Evolutionary conservation across 805 yeast species (phyloP).

Genomic region (Myxozyma melibiosi): DNA sequence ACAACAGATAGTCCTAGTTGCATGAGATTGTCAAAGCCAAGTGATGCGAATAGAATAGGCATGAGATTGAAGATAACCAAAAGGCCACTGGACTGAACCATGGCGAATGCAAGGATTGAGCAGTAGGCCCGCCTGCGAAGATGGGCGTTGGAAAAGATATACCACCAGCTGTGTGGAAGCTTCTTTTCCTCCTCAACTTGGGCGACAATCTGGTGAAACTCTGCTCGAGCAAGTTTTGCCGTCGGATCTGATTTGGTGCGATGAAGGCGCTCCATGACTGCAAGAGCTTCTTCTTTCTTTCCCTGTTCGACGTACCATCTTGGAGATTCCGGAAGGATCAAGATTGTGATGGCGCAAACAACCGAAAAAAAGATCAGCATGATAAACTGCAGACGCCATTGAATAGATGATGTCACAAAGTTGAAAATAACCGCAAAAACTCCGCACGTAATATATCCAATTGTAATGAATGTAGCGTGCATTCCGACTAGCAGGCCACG

Average conservation of each 20-base stretch:
- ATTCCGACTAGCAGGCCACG: too few species aligned
- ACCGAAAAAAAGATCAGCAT: conserved; percentile 54
- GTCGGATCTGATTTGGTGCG: conserved; percentile 42
- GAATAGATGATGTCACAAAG: too few species aligned
- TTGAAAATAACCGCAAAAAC: too few species aligned
- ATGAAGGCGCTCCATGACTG: conserved; percentile 29
- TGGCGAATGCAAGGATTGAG: conserved; percentile 52
- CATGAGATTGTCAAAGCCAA: too few species aligned
- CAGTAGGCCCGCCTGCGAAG: conserved; percentile 3
- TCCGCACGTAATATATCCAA: too few species aligned
- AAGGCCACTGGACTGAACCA: too few species aligned
- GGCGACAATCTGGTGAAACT: conserved; percentile 32
- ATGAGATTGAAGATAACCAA: too few species aligned
- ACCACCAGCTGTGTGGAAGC: conserved; percentile 39
- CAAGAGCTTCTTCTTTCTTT: conserved; percentile 34
- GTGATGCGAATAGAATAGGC: too few species aligned
- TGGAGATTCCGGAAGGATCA: conserved; percentile 55
- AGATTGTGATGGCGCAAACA: conserved; percentile 46
- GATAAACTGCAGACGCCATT: conserved; percentile 51
- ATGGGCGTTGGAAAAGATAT: background rate
- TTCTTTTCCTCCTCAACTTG: conserved; percentile 46
- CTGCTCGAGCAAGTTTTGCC: conserved; percentile 44
- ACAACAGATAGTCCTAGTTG: too few species aligned
- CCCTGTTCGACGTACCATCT: conserved; percentile 45
- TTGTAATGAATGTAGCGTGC: too few species aligned